A percentile compares a stretch with the other conserved stretches of the same genome.
phyloP scores from a whole-genome alignment of 2,329 filamentous ascomycete genomes.

The Plectosphaerella plurivora region DNA sequence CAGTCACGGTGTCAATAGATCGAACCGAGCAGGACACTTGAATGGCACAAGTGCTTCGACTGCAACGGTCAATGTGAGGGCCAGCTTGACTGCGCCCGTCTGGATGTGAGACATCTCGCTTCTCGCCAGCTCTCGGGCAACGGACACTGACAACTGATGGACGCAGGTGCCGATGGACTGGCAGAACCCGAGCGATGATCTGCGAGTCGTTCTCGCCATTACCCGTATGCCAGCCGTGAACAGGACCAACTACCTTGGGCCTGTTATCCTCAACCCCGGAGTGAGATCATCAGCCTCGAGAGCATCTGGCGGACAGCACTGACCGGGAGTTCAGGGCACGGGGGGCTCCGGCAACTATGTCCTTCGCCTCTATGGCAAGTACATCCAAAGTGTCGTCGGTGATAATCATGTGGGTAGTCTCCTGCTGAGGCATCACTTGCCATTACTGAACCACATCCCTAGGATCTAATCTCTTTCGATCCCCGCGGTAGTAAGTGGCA shows the following conservation, averaged over 20 bases:
- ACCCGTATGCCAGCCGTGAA: slow-evolving; percentile 24
- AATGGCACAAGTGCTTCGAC: slow-evolving; percentile 26
- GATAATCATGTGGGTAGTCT: slow-evolving; percentile 33
- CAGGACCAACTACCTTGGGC: slow-evolving; percentile 16
- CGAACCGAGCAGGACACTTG: slow-evolving; percentile 19
- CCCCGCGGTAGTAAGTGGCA: slow-evolving; percentile 36
- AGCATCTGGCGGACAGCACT: background rate
- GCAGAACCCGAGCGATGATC: slow-evolving; percentile 19
- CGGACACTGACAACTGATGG: slow-evolving; percentile 2
- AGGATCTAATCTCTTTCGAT: slow-evolving; percentile 47
- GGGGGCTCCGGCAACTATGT: slow-evolving; percentile 41
- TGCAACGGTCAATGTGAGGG: slow-evolving; percentile 6
- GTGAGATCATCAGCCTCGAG: slow-evolving; percentile 15
- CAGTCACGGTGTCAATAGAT: slow-evolving; percentile 27
- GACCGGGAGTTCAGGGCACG: slow-evolving; percentile 30
- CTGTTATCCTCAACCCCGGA: slow-evolving; percentile 29
- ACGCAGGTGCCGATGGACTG: slow-evolving; percentile 32
- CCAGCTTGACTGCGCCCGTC: slow-evolving; percentile 25
- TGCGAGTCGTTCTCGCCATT: slow-evolving; percentile 26
- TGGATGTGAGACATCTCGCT: slow-evolving; percentile 19
- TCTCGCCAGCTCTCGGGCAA: background rate
- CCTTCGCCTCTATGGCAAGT: slow-evolving; percentile 22
- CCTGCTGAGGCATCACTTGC: background rate
- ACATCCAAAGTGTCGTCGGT: slow-evolving; percentile 40
- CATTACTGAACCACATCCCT: background rate